Base-by-base conservation (phyloP, 352 stramenopile genomes). In the Phytopythium helicoides region DNA sequence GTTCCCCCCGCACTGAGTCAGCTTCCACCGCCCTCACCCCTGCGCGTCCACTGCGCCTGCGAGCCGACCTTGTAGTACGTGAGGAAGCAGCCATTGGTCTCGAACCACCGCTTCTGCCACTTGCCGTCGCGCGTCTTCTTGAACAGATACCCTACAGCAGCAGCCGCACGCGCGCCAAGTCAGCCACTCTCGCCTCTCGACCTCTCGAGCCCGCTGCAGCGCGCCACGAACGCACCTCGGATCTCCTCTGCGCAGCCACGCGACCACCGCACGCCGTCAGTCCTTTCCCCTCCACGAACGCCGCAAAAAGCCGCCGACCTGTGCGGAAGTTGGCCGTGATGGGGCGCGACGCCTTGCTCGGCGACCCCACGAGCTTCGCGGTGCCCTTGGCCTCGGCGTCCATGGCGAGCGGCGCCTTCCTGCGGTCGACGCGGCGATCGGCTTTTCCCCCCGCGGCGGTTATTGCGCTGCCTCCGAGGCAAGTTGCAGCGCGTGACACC, bases 21-120 rank as follows among this genome's bases (percentile, higher is more conserved):
- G n/a, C n/a, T n/a, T n/a, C n/a, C n/a, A n/a, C n/a, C n/a, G n/a
- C n/a, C n/a, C n/a, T n/a, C n/a, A n/a, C n/a, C n/a, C n/a, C n/a
- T n/a, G n/a, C n/a, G n/a, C n/a, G n/a, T n/a, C n/a, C n/a, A n/a
- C n/a, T n/a, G n/a, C n/a, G n/a, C n/a, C n/a, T n/a, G n/a, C n/a
- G n/a, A n/a, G 11, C 49, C 34, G 58, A 95, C 86, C 78, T 99
- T 99, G 76, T 98, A 99, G 79, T 99, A 99, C 14, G 96, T 98
- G 35, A 99, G 81, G 75, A 98, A 98, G 68, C 97, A 97, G 44
- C 96, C 96, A 64, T 99, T 98, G 9, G 92, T 98, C 78, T 99
- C 97, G 65, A 99, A 99, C 89, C 94, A 99, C 52, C 97, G 86
- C 71, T 97, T 97, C 67, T 99, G 97, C 97, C 97, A 97, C 64